Base-by-base conservation (phyloP, 75 land plant genomes). In the Pseudotsuga menziesii region DNA sequence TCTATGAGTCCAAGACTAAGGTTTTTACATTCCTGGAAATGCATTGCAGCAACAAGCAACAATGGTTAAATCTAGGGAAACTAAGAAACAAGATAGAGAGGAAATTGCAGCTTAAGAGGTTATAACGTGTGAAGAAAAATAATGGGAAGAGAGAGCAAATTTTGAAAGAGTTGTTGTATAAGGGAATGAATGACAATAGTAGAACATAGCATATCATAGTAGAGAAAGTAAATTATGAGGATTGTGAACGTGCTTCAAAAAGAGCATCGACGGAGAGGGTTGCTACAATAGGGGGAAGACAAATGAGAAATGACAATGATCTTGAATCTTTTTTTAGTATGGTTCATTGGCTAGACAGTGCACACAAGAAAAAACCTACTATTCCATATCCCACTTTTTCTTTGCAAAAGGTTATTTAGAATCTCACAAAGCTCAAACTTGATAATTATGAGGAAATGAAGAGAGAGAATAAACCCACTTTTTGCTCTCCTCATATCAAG, bases 281-380 rank as follows among this genome's bases (percentile, higher is more conserved):
- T 73, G 85, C 93, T 72, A 89, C 96, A 74, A 91, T 89, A 73
- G 85, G 82, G 75, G 89, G 82, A 57, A 89, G 72, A 58, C 91
- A 87, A 55, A 86, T 86, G 19, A 80, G 81, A 48, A 88, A 79
- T 76, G 89, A 87, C 3, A 66, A 88, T 85, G 94, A 92, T 82
- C 76, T 92, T 71, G 94, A 92, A n/a, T 90, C 91, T 20, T 86
- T 90, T 59, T 92, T 92, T 54, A 78, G 82, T 54, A 79, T 84
- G 85, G 85, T 88, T 78, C 17, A 85, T 70, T 85, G 95, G 39
- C 75, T 92, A 44, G 88, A 56, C 69, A 92, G 95, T 85, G 92
- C 83, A 35, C 95, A 92, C 55, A 86, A 81, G 78, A 81, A 87
- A 23, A 84, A 91, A 52, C 75, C 75, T 15, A 35, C 92, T 36